Base-by-base conservation (phyloP, 768 basidiomycete species). In the Kwoniella sp. region DNA sequence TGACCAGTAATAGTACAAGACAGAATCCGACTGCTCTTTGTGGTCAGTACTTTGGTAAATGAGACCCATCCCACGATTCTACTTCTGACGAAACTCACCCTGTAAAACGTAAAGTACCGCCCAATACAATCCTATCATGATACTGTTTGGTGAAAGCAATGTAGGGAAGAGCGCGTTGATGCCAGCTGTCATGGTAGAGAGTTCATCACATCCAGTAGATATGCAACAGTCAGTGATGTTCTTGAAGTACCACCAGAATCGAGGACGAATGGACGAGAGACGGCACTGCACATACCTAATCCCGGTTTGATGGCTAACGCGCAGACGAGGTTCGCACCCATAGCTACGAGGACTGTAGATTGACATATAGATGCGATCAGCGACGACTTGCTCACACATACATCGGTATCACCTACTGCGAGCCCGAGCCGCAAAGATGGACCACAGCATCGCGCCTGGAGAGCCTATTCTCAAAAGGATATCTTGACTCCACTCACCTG, bases 1-100 rank as follows among this genome's bases (percentile, higher is more conserved):
- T 83, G 0, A 88, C 86, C 0, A 88, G 69, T 0, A 92, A 85
- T 3, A 97, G 84, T 19, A 92, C 80, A 13, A 91, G 65, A 66
- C 92, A 94, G 76, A 93, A 93, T 0, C 90, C 92, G 52, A 96
- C 83, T 79, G 90, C 88, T n/a, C n/a, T n/a, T n/a, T n/a, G n/a
- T n/a, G n/a, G n/a, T n/a, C n/a, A n/a, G n/a, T n/a, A n/a, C n/a
- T n/a, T n/a, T n/a, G n/a, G n/a, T n/a, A n/a, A n/a, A n/a, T n/a
- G n/a, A n/a, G n/a, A n/a, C n/a, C n/a, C n/a, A n/a, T n/a, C n/a
- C n/a, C n/a, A n/a, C n/a, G n/a, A n/a, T n/a, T n/a, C n/a, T n/a
- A n/a, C n/a, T n/a, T n/a, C n/a, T n/a, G n/a, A n/a, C n/a, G n/a
- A n/a, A n/a, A 53, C 69, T 59, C 51, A 73, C 71, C 68, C 66